These are phyloP conservation scores for Fusarium albidum DNA, from an alignment of 2,329 filamentous ascomycete genomes.

Conservation along the genomic window DNA sequence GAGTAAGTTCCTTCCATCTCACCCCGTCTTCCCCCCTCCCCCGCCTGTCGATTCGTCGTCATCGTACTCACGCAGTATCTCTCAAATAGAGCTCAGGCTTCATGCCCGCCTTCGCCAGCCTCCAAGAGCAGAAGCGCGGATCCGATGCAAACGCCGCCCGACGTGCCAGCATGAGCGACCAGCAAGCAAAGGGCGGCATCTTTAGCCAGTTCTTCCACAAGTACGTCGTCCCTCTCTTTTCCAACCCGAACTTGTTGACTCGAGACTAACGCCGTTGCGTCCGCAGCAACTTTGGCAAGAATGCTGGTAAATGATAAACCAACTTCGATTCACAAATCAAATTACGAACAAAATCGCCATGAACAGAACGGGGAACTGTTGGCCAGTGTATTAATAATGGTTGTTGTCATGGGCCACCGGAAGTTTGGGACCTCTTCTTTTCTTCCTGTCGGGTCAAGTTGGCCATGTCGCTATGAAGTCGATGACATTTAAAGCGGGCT, in stretches of 20 bases:
- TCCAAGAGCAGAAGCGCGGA: conserved; percentile 60
- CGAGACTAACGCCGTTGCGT: conserved; percentile 2
- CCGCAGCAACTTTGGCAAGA: conserved; percentile 46
- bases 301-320: conserved; percentile 42
- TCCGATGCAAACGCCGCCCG: conserved; percentile 55
- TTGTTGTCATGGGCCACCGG: conserved; percentile 3
- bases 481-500: conserved; percentile 20
- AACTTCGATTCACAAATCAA: not conserved
- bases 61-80: not conserved
- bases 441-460: not conserved
- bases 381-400: conserved; percentile 14
- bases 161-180: conserved; percentile 63
- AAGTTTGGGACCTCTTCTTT: not conserved
- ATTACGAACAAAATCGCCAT: conserved; percentile 1
- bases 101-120: conserved; percentile 57
- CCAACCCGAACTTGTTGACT: no score
- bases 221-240: conserved; percentile 50
- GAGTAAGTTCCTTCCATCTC: no score
- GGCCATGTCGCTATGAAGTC: conserved; percentile 8
- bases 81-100: conserved; percentile 53
- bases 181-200: conserved; percentile 58
- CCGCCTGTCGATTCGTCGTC: conserved; percentile 1
- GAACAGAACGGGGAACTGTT: not conserved
- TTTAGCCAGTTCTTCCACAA: conserved; percentile 66
- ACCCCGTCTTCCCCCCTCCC: not conserved